Evolutionary conservation across 2,329 filamentous ascomycete genomes (phyloP).

Genomic region (Lizonia empirigonia): DNA sequence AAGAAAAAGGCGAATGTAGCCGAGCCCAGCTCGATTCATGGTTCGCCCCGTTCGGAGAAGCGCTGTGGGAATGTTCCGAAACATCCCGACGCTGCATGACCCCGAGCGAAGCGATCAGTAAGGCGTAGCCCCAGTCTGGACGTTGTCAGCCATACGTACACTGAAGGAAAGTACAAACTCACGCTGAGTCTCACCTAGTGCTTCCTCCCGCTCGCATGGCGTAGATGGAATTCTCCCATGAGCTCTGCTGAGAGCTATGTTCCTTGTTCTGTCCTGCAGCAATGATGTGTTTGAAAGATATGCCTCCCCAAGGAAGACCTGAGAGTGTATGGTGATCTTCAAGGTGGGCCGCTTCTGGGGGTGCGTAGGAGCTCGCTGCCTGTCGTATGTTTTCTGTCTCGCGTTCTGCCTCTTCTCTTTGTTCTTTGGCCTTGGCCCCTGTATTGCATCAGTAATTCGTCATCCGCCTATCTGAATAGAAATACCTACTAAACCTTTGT

Average conservation of each 20-base stretch:
- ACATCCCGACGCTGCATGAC: conserved; percentile 38
- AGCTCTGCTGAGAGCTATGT: conserved; percentile 50
- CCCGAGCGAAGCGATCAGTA: conserved; percentile 50
- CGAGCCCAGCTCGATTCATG: conserved; percentile 8
- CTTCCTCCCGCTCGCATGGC: conserved; percentile 46
- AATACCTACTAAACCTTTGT: conserved; percentile 71
- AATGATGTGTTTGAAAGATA: conserved; percentile 64
- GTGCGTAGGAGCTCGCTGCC: conserved; percentile 68
- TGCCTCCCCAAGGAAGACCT: conserved; percentile 73
- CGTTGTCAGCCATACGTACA: conserved; percentile 28
- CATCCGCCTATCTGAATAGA: no score
- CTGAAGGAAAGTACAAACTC: conserved; percentile 29
- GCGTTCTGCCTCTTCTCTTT: conserved; percentile 68
- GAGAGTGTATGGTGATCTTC: conserved; percentile 60
- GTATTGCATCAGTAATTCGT: conserved; percentile 9
- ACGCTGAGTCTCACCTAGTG: conserved; percentile 46
- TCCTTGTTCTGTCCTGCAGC: conserved; percentile 53
- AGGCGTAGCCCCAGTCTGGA: conserved; percentile 48
- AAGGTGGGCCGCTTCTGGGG: conserved; percentile 64
- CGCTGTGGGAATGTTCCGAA: conserved; percentile 32
- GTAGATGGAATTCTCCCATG: conserved; percentile 49
- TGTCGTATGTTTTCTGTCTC: conserved; percentile 67
- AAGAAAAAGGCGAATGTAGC: conserved; percentile 4
- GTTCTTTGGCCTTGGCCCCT: conserved; percentile 74
- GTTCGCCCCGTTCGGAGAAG: conserved; percentile 4